phyloP scores from a whole-genome alignment of 2,329 filamentous ascomycete genomes.

The Beauveria scarabaeidicola region DNA sequence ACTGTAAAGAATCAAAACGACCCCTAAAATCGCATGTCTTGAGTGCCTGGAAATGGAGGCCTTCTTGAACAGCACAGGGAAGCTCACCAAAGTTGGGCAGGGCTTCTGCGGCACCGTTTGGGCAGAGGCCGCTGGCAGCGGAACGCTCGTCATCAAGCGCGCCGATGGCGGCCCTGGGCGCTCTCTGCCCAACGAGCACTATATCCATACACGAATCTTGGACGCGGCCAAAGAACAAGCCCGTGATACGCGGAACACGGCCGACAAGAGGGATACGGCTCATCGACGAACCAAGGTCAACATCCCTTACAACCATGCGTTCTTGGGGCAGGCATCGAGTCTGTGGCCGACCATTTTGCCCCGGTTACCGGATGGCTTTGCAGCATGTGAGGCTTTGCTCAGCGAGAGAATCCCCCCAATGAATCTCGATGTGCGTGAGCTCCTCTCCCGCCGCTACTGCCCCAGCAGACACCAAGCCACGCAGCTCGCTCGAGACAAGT shows the following conservation, averaged over 20 bases:
- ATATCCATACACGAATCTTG: neutral
- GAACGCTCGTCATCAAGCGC: too few relatives aligned
- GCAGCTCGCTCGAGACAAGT: conserved; percentile 16
- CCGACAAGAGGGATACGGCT: neutral
- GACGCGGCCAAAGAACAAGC: neutral
- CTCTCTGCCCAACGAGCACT: neutral
- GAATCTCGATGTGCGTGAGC: conserved; percentile 7
- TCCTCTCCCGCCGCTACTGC: conserved; percentile 17
- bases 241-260: too few relatives aligned
- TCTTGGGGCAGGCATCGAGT: neutral
- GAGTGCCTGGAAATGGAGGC: neutral
- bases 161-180: conserved; percentile 3
- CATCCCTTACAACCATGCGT: neutral
- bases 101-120: conserved; percentile 5
- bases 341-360: neutral
- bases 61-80: neutral
- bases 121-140: neutral
- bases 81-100: neutral
- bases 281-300: neutral
- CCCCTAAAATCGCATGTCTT: too few relatives aligned
- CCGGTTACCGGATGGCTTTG: conserved; percentile 5
- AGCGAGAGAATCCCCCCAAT: conserved; percentile 22
- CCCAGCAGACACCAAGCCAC: neutral
- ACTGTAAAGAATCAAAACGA: too few relatives aligned
- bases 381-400: conserved; percentile 20